These are phyloP conservation scores for Ilyonectria sp. DNA, from an alignment of 2,329 filamentous ascomycete genomes.

Conservation along the genomic window DNA sequence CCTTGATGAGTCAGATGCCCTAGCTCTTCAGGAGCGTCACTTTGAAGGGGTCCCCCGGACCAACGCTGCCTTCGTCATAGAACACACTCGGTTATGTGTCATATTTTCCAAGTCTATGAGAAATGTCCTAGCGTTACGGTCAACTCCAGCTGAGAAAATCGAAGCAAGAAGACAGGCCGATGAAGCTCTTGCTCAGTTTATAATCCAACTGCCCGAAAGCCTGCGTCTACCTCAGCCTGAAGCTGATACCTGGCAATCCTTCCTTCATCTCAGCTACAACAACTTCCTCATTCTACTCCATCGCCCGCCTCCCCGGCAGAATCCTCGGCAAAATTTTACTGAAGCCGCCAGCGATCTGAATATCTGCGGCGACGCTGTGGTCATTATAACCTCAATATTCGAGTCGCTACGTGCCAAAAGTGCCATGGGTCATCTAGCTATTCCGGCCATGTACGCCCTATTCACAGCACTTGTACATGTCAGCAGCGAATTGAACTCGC, in stretches of 20 bases:
- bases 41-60: conserved; percentile 60
- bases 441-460: conserved; percentile 47
- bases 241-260: conserved; percentile 49
- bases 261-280: conserved; percentile 54
- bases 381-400: conserved; percentile 48
- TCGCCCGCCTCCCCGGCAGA: conserved; percentile 45
- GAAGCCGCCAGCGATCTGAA: conserved; percentile 44
- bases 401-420: conserved; percentile 47
- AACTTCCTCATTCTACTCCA: conserved; percentile 55
- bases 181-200: conserved; percentile 50
- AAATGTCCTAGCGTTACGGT: conserved; percentile 43
- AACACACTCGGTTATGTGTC: conserved; percentile 65
- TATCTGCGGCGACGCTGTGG: conserved; percentile 51
- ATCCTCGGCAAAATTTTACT: conserved; percentile 24
- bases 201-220: conserved; percentile 46
- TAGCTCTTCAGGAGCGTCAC: conserved; percentile 59
- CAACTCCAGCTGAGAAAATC: conserved; percentile 44
- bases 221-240: conserved; percentile 44
- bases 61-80: conserved; percentile 60
- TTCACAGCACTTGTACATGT: conserved; percentile 53
- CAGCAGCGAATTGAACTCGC: conserved; percentile 45
- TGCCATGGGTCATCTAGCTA: conserved; percentile 47
- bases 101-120: conserved; percentile 61
- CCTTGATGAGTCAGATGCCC: conserved; percentile 66
- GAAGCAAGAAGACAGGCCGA: conserved; percentile 51